Base-by-base conservation (phyloP, 306 rosid genomes). In the Cicer yamashitae region DNA sequence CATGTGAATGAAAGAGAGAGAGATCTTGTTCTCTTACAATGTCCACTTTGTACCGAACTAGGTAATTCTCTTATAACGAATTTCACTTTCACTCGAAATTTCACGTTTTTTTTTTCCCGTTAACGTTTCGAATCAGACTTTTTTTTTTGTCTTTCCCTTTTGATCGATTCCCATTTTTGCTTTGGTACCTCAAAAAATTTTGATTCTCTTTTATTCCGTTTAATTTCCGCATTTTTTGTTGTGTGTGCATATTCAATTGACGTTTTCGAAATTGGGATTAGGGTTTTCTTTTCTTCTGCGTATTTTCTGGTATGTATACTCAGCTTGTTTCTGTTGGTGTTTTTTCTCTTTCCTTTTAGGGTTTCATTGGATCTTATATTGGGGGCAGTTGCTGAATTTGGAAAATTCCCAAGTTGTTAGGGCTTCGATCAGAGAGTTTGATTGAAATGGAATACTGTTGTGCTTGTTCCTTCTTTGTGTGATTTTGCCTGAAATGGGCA, bases 1-100 rank as follows among this genome's bases (percentile, higher is more conserved):
- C 20, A 39, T 10, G 34, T 71, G 51, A 41, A 18, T 61, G 75
- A 58, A 53, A 52, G 81, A 48, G 3, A 70, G 66, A 68, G 86
- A 80, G 87, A 84, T 84, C 87, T 72, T 77, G 80, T 80, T 67
- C 43, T 77, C 57, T 74, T 73, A 76, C 82, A 80, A 84, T 77
- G 84, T 69, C 72, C 70, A 53, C 80, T 48, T 84, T 72, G 82
- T 80, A 72, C 84, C 37, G 73, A 61, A 70, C 76, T 65, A 71
- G 82, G 68, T 76, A 66, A 71, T 58, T 66, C 79, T 76, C 79
- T 44, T 41, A 45, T 47, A 74, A 43, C 63, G 1, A 77, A 8
- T 76, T 84, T 68, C 67, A 57, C 65, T 80, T 22, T 25, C 84
- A 77, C 70, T 84, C 52, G 10, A 60, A 48, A 2, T 84, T 77